Conservation (phyloP, 2,329 filamentous ascomycete genomes). For the Lachnellula cervina region DNA sequence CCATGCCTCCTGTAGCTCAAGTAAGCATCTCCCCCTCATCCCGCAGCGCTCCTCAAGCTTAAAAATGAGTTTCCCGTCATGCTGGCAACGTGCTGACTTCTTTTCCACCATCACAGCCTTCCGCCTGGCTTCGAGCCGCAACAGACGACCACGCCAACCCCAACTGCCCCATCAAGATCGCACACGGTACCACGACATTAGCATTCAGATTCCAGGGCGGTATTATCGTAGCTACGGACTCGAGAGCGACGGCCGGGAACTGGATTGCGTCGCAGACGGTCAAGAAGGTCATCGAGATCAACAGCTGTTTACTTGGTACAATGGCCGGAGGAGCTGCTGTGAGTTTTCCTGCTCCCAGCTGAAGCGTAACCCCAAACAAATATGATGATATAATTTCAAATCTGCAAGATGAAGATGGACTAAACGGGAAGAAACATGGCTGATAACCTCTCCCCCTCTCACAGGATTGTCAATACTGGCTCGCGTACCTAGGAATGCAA, state of each 20-base stretch:
- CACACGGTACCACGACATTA: constrained; percentile 95
- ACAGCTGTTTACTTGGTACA: constrained; percentile 86
- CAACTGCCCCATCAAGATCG: constrained; percentile 97
- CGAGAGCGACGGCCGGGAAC: constrained; percentile 91
- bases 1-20: constrained; percentile 86
- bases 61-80: neutral
- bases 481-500: constrained; percentile 97
- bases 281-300: constrained; percentile 99
- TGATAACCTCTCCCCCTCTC: neutral
- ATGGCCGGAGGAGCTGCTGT: constrained; percentile 97
- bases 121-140: constrained; percentile 90
- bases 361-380: neutral
- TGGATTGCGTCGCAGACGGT: constrained; percentile 99
- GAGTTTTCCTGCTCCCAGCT: constrained; percentile 32
- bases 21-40: constrained; percentile 46
- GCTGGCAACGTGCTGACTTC: constrained; percentile 14
- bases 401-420: neutral
- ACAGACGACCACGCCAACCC: constrained; percentile 98
- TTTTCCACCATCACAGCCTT: constrained; percentile 52
- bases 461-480: constrained; percentile 98
- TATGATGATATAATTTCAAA: neutral
- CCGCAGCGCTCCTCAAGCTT: constrained; percentile 7
- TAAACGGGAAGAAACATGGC: neutral
- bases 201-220: constrained; percentile 97
- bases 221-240: constrained; percentile 98